A percentile compares a stretch with the other conserved stretches of the same genome.
phyloP scores from a whole-genome alignment of 352 stramenopile species.

The Salisapilia sapeloensis region DNA sequence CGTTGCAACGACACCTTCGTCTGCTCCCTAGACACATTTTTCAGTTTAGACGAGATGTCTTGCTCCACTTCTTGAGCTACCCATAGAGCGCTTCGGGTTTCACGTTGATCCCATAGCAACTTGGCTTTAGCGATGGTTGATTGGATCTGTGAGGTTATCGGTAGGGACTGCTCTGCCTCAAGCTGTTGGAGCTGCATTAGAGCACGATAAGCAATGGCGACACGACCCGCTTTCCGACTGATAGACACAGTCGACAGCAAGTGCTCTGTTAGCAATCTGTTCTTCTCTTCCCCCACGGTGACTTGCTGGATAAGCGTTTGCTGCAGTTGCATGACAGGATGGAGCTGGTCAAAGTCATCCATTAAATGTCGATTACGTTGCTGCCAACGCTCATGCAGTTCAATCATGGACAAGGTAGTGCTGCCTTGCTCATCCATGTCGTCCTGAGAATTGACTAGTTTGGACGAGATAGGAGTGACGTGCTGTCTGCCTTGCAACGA shows the following conservation, averaged over 20 bases:
- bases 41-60: slow-evolving; percentile 15
- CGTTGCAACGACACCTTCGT: slow-evolving; percentile 17
- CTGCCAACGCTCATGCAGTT: slow-evolving; percentile 25
- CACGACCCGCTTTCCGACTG: slow-evolving; percentile 41
- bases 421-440: not conserved
- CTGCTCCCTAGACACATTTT: slow-evolving; percentile 5
- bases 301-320: slow-evolving; percentile 38
- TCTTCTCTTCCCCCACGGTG: not conserved
- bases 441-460: slow-evolving; percentile 1
- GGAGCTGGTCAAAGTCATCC: slow-evolving; percentile 33
- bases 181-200: slow-evolving; percentile 47
- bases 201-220: slow-evolving; percentile 48
- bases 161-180: slow-evolving; percentile 10
- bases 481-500: not conserved
- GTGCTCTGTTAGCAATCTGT: slow-evolving; percentile 16
- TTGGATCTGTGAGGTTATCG: slow-evolving; percentile 20
- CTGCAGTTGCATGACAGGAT: slow-evolving; percentile 42
- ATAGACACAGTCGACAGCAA: slow-evolving; percentile 33
- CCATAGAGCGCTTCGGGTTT: slow-evolving; percentile 57
- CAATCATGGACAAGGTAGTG: not conserved
- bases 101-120: slow-evolving; percentile 56
- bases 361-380: slow-evolving; percentile 16
- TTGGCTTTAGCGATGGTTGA: slow-evolving; percentile 70
- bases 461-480: not conserved
- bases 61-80: slow-evolving; percentile 31